Evolutionary conservation across 805 yeast genomes (phyloP).

Genomic region (Ogataea dorogensis): DNA sequence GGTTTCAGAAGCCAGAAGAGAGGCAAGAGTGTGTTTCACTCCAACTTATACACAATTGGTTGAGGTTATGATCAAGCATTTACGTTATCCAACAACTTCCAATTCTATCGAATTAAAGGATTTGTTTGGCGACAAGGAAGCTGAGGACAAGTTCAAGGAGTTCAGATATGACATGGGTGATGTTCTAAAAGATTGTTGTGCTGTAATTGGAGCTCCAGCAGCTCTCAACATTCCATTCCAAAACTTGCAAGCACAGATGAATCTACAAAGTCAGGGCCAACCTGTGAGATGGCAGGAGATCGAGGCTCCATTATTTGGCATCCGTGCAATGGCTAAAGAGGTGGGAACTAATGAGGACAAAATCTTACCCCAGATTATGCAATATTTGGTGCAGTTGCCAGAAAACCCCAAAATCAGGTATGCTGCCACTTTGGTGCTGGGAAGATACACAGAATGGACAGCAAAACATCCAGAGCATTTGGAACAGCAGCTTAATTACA

Average conservation of each 20-base stretch:
- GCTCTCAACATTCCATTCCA: slow-evolving; percentile 72
- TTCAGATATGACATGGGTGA: slow-evolving; percentile 97
- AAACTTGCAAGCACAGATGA: slow-evolving; percentile 46
- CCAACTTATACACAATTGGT: slow-evolving; percentile 61
- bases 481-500: slow-evolving; percentile 80
- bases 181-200: slow-evolving; percentile 93
- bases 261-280: slow-evolving; percentile 35
- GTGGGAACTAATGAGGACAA: slow-evolving; percentile 63
- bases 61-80: slow-evolving; percentile 59
- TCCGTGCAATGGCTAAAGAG: slow-evolving; percentile 94
- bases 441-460: slow-evolving; percentile 97
- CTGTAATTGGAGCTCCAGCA: slow-evolving; percentile 73
- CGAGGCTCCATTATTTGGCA: slow-evolving; percentile 86
- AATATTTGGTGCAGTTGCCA: slow-evolving; percentile 64
- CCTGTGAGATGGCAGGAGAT: slow-evolving; percentile 72
- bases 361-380: slow-evolving; percentile 76
- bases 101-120: slow-evolving; percentile 38
- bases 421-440: slow-evolving; percentile 89
- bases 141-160: slow-evolving; percentile 88
- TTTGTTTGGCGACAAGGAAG: slow-evolving; percentile 70
- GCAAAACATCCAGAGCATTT: slow-evolving; percentile 77
- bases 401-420: slow-evolving; percentile 85
- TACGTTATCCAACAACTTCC: slow-evolving; percentile 63
- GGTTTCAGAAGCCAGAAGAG: slow-evolving; percentile 54
- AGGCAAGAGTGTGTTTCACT: slow-evolving; percentile 47